phyloP scores from a whole-genome alignment of 2,329 filamentous ascomycete species.

The Thielaviopsis ethacetica region DNA sequence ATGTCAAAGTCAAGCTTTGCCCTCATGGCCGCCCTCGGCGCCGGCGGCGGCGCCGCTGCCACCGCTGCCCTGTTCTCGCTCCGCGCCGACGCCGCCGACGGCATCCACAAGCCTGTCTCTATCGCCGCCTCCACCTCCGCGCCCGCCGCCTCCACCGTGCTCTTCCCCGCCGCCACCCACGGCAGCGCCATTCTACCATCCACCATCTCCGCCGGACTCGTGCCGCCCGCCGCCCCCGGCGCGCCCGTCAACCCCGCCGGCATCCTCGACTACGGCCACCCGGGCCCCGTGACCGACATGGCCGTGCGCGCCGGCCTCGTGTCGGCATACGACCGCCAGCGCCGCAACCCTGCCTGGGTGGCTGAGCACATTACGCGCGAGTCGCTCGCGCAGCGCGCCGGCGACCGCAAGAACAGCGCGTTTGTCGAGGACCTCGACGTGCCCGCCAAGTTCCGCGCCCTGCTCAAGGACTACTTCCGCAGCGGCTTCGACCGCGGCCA shows the following conservation, averaged over 20 bases:
- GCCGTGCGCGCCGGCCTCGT: slow-evolving; percentile 60
- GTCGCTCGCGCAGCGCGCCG: slow-evolving; percentile 58
- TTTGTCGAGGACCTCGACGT: slow-evolving; percentile 72
- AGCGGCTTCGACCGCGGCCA: slow-evolving; percentile 92
- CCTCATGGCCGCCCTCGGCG: slow-evolving; percentile 59
- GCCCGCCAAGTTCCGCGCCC: slow-evolving; percentile 74
- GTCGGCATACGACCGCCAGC: slow-evolving; percentile 79
- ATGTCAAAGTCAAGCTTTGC: slow-evolving; percentile 72
- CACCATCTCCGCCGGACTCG: slow-evolving; percentile 17
- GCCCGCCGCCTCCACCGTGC: slow-evolving; percentile 3
- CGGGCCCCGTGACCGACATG: slow-evolving; percentile 74
- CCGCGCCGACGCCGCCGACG: slow-evolving; percentile 21
- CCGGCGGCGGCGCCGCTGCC: slow-evolving; percentile 58
- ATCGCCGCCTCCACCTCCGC: slow-evolving; percentile 17
- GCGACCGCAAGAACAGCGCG: slow-evolving; percentile 65
- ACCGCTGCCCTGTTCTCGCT: slow-evolving; percentile 53
- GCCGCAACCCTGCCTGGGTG: slow-evolving; percentile 86
- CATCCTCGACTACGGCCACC: slow-evolving; percentile 77
- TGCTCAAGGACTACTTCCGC: slow-evolving; percentile 85
- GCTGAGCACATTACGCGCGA: slow-evolving; percentile 88
- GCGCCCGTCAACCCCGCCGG: slow-evolving; percentile 55
- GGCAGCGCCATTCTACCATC: slow-evolving; percentile 25
- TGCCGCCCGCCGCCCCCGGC: slow-evolving; percentile 19
- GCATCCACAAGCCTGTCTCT: slow-evolving; percentile 16
- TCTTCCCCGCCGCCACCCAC: slow-evolving; percentile 18